Evolutionary conservation across 257 asterid species (phyloP), one percentile per base, ranked within the genome.

Genomic region (Nicotiana paniculata): DNA sequence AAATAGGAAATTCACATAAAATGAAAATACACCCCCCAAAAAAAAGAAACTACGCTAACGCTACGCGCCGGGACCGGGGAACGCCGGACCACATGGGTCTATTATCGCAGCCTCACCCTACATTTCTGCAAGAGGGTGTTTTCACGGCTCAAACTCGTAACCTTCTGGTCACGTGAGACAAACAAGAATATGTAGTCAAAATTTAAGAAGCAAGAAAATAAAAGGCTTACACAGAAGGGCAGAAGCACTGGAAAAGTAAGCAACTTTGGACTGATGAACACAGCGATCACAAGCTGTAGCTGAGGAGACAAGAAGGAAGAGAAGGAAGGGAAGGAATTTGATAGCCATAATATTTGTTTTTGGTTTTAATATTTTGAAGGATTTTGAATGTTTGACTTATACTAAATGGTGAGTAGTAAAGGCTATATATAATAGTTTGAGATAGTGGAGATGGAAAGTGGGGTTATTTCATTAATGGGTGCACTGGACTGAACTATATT

Each of bases 271-370:
- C 78, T 66, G 87, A 64, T 89, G 94, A 1, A 87, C 81, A 67
- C 98, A 95, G 81, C 93, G 94, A 84, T 91, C 97, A 43, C 98
- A 93, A 43, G 95, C 95, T 10, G 86, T 66, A 15, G 87, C 90
- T 15, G 88, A 85, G 9, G 97, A 89, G 79, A 86, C 77, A 4
- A 90, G 5, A 24, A 89, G 21, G 8, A 88, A 4, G n/a, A 90
- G 17, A 82, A 89, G 82, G 6, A 87, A 62, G 85, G 86, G 30
- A 33, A 78, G 48, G 1, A 88, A 80, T 83, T 64, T 35, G 69
- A 85, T 2, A 51, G 80, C 15, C 80, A 75, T 74, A 3, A 21
- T 70, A n/a, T 15, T 46, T 57, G 24, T 17, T 28, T 64, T 30
- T 2, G 9, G 48, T 39, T 63, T 64, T 32, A 51, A 51, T 39